Conservation (phyloP, 1,139 yeast species). For the Debaryomyces singareniensis region DNA sequence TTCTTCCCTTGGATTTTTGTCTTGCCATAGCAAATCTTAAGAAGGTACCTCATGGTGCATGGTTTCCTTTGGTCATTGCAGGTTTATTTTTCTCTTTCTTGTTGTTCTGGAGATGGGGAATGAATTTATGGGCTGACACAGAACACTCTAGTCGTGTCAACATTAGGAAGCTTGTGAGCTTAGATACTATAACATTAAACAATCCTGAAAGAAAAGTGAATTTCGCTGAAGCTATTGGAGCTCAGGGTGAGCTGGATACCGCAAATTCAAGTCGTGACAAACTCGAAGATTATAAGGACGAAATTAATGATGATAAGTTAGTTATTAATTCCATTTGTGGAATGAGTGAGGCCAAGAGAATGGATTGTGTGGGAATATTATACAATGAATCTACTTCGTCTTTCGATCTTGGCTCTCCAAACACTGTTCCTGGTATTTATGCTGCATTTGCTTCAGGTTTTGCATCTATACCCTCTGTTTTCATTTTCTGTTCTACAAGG, state of each 20-base stretch:
- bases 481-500: constrained; percentile 36
- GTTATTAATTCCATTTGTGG: constrained; percentile 18
- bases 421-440: constrained; percentile 38
- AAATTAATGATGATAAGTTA: constrained; percentile 3
- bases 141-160: constrained; percentile 26
- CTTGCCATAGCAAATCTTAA: too few relatives aligned
- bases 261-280: constrained; percentile 1
- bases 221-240: constrained; percentile 10
- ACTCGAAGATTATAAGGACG: constrained; percentile 1
- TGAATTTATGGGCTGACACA: constrained; percentile 31
- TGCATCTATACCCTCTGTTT: constrained; percentile 34
- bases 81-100: constrained; percentile 25
- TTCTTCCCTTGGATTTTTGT: too few relatives aligned
- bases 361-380: constrained; percentile 36
- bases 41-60: too few relatives aligned
- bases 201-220: constrained; percentile 11
- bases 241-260: constrained; percentile 2
- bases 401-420: constrained; percentile 30
- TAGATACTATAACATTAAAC: constrained; percentile 13
- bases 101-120: constrained; percentile 43
- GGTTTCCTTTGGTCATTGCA: too few relatives aligned
- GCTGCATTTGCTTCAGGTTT: constrained; percentile 28
- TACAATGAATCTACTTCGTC: constrained; percentile 28
- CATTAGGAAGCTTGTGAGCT: constrained; percentile 22
- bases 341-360: constrained; percentile 13